Evolutionary conservation across 495 filamentous ascomycete species (phyloP).

Genomic region (Neurospora africana): DNA sequence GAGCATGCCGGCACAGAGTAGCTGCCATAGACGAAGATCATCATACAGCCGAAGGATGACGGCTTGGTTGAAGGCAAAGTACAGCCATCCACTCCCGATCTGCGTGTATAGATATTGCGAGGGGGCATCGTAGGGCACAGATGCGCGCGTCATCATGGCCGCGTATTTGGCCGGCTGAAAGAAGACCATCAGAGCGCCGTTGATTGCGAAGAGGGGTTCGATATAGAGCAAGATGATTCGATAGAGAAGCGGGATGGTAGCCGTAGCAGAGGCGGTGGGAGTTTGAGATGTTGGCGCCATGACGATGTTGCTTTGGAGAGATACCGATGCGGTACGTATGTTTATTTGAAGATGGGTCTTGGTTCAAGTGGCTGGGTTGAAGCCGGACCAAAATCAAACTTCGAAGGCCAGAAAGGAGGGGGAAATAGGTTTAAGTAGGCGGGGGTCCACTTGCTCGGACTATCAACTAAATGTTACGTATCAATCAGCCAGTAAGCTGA

Average conservation of each 20-base stretch:
- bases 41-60: slow-evolving; percentile 41
- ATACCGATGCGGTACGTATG: background rate
- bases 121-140: slow-evolving; percentile 1
- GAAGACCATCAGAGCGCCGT: slow-evolving; percentile 26
- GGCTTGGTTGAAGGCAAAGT: slow-evolving; percentile 49
- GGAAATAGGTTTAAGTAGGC: background rate
- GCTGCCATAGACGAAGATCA: slow-evolving; percentile 44
- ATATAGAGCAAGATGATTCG: slow-evolving; percentile 44
- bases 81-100: slow-evolving; percentile 40
- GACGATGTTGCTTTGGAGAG: background rate
- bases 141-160: slow-evolving; percentile 10
- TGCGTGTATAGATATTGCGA: slow-evolving; percentile 31
- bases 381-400: background rate
- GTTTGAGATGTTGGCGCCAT: background rate
- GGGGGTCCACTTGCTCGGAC: background rate
- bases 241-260: slow-evolving; percentile 28
- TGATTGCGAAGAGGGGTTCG: slow-evolving; percentile 39
- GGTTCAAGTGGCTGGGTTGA: background rate
- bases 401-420: background rate
- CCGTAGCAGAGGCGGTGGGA: background rate
- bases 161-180: slow-evolving; percentile 31
- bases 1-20: slow-evolving; percentile 20
- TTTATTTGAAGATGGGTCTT: slow-evolving; percentile 1
- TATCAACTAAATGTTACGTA: background rate
- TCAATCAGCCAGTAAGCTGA: background rate